Percentiles rank a stretch among this genome's conserved stretches.
Evolutionary conservation across 306 rosid genomes (phyloP).

Genomic region (Parietaria judaica): DNA sequence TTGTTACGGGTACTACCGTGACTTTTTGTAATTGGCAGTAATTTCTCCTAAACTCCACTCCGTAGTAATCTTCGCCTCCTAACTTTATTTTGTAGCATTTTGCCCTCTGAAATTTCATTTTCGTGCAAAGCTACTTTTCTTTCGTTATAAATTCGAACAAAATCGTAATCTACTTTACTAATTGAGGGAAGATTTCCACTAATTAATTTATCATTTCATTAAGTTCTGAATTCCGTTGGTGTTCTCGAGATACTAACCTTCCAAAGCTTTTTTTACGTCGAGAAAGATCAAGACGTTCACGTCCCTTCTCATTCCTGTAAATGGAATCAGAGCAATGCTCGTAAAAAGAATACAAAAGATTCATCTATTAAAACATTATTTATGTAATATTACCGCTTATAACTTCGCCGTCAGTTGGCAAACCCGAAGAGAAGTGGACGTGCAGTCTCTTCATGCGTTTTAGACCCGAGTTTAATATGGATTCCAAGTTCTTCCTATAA

Average conservation of each 20-base stretch:
- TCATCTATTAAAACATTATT: neutral
- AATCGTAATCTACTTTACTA: too few species aligned
- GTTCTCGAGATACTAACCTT: slow-evolving; percentile 32
- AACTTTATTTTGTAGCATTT: too few species aligned
- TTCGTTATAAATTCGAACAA: too few species aligned
- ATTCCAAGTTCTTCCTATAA: slow-evolving; percentile 62
- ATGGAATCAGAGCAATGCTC: neutral
- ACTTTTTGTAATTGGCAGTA: too few species aligned
- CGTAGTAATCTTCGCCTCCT: too few species aligned
- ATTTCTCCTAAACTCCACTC: too few species aligned
- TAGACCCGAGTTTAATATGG: slow-evolving; percentile 70
- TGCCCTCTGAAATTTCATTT: too few species aligned
- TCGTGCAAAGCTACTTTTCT: too few species aligned
- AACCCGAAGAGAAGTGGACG: slow-evolving; percentile 80
- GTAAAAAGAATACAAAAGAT: neutral
- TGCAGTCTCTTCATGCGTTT: slow-evolving; percentile 88
- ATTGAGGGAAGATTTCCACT: too few species aligned
- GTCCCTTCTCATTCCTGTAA: slow-evolving; percentile 76
- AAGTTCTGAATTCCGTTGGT: slow-evolving; percentile 1
- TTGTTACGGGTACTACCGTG: too few species aligned
- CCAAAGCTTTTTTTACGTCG: slow-evolving; percentile 64
- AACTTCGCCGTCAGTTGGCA: slow-evolving; percentile 87
- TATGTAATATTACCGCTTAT: slow-evolving; percentile 55
- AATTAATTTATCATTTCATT: neutral
- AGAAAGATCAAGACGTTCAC: slow-evolving; percentile 69